Evolutionary conservation across 345 rosid species (phyloP).

Genomic region (Pugionium cornutum): DNA sequence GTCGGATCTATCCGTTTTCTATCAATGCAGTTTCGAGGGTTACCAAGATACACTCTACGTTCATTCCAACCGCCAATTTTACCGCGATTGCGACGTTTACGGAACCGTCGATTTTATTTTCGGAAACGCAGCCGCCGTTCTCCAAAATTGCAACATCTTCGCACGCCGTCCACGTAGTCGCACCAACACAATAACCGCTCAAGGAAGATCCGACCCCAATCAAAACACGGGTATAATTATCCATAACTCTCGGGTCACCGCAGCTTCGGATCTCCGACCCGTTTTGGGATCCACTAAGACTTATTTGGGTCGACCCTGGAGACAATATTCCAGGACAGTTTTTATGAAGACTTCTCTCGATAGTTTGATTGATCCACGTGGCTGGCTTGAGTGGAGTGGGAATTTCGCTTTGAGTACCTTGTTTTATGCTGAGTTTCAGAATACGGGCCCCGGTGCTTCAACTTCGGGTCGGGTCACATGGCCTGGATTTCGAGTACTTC

Average conservation of each 20-base stretch:
- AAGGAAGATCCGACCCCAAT: conserved; percentile 60
- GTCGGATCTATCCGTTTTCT: conserved; percentile 66
- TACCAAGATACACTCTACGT: conserved; percentile 70
- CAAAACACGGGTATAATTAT: conserved; percentile 65
- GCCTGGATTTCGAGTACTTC: conserved; percentile 52
- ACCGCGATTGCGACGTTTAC: conserved; percentile 56
- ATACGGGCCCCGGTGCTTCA: conserved; percentile 56
- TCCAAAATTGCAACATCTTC: conserved; percentile 57
- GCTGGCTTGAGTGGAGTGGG: conserved; percentile 63
- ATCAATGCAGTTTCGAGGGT: conserved; percentile 59
- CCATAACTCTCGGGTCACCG: conserved; percentile 52
- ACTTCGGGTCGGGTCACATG: conserved; percentile 50
- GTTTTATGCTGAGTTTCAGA: conserved; percentile 61
- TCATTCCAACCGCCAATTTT: conserved; percentile 69
- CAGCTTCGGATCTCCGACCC: conserved; percentile 53
- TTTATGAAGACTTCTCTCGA: conserved; percentile 54
- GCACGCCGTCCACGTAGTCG: conserved; percentile 49
- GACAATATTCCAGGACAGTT: conserved; percentile 53
- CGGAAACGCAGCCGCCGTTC: conserved; percentile 61
- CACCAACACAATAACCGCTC: conserved; percentile 56
- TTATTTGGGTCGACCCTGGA: conserved; percentile 64
- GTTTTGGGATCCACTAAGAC: conserved; percentile 56
- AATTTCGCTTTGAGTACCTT: conserved; percentile 50
- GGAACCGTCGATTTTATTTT: conserved; percentile 67
- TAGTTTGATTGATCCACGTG: conserved; percentile 50